Conservation (phyloP, 345 rosid species). For the Salix udensis region DNA sequence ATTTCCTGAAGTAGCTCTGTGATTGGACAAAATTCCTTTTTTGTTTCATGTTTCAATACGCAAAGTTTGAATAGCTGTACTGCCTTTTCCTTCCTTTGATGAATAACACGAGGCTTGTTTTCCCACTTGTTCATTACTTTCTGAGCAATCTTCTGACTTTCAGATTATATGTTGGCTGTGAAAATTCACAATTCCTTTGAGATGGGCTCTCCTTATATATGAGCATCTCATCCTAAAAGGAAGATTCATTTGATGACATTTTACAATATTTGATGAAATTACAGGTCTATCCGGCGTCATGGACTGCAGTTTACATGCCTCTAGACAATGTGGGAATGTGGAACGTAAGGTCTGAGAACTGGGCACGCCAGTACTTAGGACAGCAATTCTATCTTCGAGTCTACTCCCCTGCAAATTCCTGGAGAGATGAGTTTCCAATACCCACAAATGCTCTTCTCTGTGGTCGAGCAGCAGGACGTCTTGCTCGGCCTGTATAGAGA, state of each 20-base stretch:
- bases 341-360: conserved; percentile 70
- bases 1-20: not conserved
- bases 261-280: not conserved
- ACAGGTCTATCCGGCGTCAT: conserved; percentile 69
- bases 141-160: not conserved
- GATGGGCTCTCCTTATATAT: not conserved
- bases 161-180: not conserved
- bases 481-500: conserved; percentile 12
- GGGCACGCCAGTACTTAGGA: conserved; percentile 63
- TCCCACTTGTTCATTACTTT: not conserved
- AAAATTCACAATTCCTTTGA: not conserved
- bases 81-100: not conserved
- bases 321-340: conserved; percentile 79
- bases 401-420: conserved; percentile 48
- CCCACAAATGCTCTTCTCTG: conserved; percentile 58
- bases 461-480: conserved; percentile 49
- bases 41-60: not conserved
- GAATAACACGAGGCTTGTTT: not conserved
- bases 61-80: not conserved
- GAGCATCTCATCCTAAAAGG: not conserved
- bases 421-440: conserved; percentile 67
- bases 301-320: conserved; percentile 70
- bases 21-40: not conserved
- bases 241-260: not conserved
- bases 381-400: conserved; percentile 67